phyloP scores from a whole-genome alignment of 1,284 basidiomycete genomes.

The Cystobasidium pallidum region DNA sequence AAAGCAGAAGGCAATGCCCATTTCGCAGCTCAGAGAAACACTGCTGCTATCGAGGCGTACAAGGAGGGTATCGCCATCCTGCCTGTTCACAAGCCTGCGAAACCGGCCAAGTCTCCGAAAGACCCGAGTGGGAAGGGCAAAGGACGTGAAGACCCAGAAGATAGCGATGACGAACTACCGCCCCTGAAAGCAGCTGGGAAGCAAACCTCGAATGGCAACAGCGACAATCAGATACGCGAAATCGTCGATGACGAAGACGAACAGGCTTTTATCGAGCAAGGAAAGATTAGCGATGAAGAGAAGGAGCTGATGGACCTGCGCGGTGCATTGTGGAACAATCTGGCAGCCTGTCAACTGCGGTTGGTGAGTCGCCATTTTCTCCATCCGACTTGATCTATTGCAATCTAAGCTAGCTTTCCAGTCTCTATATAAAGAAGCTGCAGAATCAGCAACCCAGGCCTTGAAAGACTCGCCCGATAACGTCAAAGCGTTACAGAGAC shows the following conservation, averaged over 20 bases:
- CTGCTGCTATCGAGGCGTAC: conserved; percentile 37
- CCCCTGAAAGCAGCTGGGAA: background rate
- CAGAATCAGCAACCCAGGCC: conserved; percentile 77
- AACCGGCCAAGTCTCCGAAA: background rate
- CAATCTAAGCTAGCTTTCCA: no score
- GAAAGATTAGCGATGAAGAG: conserved; percentile 40
- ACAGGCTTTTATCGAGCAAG: conserved; percentile 20
- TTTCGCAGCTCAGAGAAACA: conserved; percentile 27
- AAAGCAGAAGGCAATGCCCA: conserved; percentile 42
- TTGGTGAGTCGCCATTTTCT: conserved; percentile 67
- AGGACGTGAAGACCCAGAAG: conserved; percentile 13
- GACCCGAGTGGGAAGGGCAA: conserved; percentile 16
- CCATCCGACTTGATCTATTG: no score
- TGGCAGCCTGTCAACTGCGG: conserved; percentile 76
- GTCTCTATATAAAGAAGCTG: conserved; percentile 74
- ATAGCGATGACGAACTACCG: conserved; percentile 3
- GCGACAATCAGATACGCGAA: conserved; percentile 10
- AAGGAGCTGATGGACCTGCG: conserved; percentile 58
- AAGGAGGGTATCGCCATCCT: conserved; percentile 31
- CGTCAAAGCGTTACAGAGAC: conserved; percentile 82
- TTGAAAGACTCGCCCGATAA: conserved; percentile 81
- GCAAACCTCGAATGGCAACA: conserved; percentile 1
- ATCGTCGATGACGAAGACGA: conserved; percentile 34
- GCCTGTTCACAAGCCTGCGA: conserved; percentile 19
- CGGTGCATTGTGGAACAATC: conserved; percentile 73